Conservation (phyloP, 2,329 filamentous ascomycete species). For the Pseudopithomyces maydicus region DNA sequence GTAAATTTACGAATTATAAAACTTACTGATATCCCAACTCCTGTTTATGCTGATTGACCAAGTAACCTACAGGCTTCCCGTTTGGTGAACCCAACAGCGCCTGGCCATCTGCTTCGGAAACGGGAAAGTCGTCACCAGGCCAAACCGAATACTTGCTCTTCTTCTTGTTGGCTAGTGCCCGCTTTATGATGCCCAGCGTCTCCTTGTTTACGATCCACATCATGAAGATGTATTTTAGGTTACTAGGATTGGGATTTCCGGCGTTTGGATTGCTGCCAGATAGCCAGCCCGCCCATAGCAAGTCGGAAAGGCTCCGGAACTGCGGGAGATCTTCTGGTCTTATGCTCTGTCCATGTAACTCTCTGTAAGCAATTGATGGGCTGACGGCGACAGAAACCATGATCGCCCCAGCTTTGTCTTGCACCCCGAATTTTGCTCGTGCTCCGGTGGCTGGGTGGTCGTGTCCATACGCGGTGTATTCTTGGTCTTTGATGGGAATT, state of each 20-base stretch:
- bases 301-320: neutral
- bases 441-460: neutral
- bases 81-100: neutral
- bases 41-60: neutral
- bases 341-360: neutral
- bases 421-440: neutral
- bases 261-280: neutral
- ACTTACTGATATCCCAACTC: neutral
- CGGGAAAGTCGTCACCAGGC: neutral
- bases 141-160: neutral
- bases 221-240: conserved; percentile 1
- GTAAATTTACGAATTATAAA: no score
- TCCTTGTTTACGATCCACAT: neutral
- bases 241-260: neutral
- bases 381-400: neutral
- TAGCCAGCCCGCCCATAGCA: neutral
- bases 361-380: neutral
- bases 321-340: neutral
- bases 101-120: neutral
- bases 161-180: neutral
- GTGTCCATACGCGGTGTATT: neutral
- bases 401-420: neutral
- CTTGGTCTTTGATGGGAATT: neutral
- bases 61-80: neutral
- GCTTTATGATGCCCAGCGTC: conserved; percentile 1